Conservation (phyloP, 495 filamentous ascomycete genomes). For the Hypoxylon subgilvum region DNA sequence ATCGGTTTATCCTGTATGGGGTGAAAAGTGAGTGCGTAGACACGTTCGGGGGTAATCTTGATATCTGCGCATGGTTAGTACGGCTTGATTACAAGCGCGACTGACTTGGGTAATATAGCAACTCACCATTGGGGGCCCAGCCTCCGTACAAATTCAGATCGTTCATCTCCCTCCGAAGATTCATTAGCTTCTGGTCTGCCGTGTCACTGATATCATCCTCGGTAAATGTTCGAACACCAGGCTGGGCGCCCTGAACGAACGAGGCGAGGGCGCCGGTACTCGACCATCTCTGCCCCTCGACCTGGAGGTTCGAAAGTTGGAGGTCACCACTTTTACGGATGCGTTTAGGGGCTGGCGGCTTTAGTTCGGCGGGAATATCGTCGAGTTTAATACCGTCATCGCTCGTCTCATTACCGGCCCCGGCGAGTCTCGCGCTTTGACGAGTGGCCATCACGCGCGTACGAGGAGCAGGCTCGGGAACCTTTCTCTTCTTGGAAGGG, state of each 20-base stretch:
- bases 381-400: conserved; percentile 27
- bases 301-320: conserved; percentile 76
- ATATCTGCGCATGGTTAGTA: conserved; percentile 65
- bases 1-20: conserved; percentile 83
- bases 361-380: conserved; percentile 39
- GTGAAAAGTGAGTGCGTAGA: conserved; percentile 89
- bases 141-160: conserved; percentile 79
- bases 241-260: conserved; percentile 71
- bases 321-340: conserved; percentile 58
- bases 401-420: conserved; percentile 46
- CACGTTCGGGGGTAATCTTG: conserved; percentile 88
- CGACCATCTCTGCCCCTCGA: conserved; percentile 72
- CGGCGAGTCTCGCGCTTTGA: conserved; percentile 59
- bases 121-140: conserved; percentile 76
- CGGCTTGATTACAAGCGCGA: not conserved
- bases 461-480: conserved; percentile 35
- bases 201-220: conserved; percentile 81
- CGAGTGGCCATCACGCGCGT: conserved; percentile 51
- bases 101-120: not conserved
- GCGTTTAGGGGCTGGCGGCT: conserved; percentile 48
- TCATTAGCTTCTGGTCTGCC: conserved; percentile 74
- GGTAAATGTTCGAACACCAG: conserved; percentile 80
- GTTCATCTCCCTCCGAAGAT: conserved; percentile 80
- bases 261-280: conserved; percentile 39
- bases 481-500: conserved; percentile 38